phyloP scores from a whole-genome alignment of 345 rosid species.

The Crucihimalaya himalaica region DNA sequence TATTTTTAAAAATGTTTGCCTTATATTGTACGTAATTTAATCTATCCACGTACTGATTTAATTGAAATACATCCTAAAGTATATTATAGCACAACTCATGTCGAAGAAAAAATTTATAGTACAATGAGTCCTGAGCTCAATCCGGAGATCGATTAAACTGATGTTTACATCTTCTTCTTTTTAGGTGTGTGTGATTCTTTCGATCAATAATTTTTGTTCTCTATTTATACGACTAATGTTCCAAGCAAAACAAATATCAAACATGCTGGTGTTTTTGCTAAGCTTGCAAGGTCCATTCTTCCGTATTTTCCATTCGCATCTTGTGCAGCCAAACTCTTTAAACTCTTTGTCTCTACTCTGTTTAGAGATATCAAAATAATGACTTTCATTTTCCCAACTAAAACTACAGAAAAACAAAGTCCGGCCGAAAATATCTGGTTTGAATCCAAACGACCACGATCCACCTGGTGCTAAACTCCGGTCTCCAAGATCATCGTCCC shows the following conservation, averaged over 20 bases:
- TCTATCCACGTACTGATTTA: no score
- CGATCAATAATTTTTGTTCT: no score
- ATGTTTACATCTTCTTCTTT: no score
- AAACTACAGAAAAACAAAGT: slow-evolving; percentile 5
- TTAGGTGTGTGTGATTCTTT: no score
- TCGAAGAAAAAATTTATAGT: no score
- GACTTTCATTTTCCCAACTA: background rate
- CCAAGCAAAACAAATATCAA: slow-evolving; percentile 14
- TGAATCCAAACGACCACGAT: slow-evolving; percentile 23
- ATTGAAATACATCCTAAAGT: no score
- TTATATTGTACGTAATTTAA: no score
- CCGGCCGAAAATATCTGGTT: background rate
- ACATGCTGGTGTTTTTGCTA: background rate
- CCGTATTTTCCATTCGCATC: slow-evolving; percentile 3
- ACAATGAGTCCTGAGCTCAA: no score
- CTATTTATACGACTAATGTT: no score
- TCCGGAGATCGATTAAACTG: no score
- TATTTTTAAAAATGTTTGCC: no score
- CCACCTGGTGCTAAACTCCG: background rate
- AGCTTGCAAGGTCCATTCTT: background rate
- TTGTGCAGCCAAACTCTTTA: background rate
- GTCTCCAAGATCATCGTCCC: background rate
- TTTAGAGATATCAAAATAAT: slow-evolving; percentile 17
- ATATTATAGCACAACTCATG: no score
- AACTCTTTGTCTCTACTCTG: slow-evolving; percentile 12